Conservation (phyloP, 192 early-diverging fungal genomes). For the Allomyces javanicus region DNA sequence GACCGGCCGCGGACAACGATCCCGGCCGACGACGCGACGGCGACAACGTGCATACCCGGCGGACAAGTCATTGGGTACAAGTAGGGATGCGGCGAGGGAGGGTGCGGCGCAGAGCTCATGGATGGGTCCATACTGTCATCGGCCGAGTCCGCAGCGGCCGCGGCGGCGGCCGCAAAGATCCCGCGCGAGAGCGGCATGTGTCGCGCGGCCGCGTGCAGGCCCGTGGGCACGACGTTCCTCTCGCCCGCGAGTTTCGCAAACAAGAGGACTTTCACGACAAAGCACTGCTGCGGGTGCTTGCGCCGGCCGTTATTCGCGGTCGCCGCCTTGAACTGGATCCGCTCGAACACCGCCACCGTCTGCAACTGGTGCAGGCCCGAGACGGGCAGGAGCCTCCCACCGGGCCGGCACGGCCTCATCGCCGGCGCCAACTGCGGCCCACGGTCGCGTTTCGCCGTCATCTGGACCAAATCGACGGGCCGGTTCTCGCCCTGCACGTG, state of each 20-base stretch:
- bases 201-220: too few relatives aligned
- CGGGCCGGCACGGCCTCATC: constrained; percentile 33
- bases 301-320: constrained; percentile 91
- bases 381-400: constrained; percentile 9
- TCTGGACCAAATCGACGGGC: constrained; percentile 21
- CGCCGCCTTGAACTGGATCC: constrained; percentile 91
- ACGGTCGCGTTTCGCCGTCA: constrained; percentile 29
- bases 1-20: constrained; percentile 83
- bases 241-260: constrained; percentile 15
- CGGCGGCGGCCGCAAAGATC: too few relatives aligned
- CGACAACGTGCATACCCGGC: constrained; percentile 30
- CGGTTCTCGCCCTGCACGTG: constrained; percentile 14
- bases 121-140: too few relatives aligned
- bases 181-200: too few relatives aligned
- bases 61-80: constrained; percentile 31
- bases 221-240: too few relatives aligned
- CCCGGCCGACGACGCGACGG: constrained; percentile 48
- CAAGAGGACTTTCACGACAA: constrained; percentile 60
- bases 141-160: too few relatives aligned
- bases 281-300: constrained; percentile 86
- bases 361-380: too few relatives aligned
- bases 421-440: constrained; percentile 27
- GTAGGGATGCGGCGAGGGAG: too few relatives aligned
- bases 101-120: too few relatives aligned
- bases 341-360: constrained; percentile 59